Evolutionary conservation across 305 asterid species (phyloP).

Genomic region (Fraxinus paxiana): DNA sequence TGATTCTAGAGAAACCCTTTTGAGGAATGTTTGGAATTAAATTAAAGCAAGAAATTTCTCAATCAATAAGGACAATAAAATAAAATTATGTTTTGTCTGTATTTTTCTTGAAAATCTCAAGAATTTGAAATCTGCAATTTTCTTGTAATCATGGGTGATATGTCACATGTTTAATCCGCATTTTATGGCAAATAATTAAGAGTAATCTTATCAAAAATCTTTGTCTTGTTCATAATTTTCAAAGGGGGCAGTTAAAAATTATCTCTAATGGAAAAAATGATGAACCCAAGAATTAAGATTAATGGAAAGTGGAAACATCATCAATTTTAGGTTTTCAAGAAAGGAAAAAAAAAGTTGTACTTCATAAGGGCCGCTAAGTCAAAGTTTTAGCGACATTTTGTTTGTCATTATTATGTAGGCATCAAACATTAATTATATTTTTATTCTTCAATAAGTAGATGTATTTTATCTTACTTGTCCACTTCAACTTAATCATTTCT

Average conservation of each 20-base stretch:
- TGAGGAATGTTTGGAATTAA: slow-evolving; percentile 31
- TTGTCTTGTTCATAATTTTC: slow-evolving; percentile 60
- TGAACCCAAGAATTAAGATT: background rate
- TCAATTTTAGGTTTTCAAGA: background rate
- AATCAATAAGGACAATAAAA: slow-evolving; percentile 23
- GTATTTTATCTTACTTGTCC: background rate
- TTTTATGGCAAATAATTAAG: slow-evolving; percentile 40
- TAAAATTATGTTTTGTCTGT: slow-evolving; percentile 38
- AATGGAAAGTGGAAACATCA: slow-evolving; percentile 8
- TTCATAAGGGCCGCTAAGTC: slow-evolving; percentile 21
- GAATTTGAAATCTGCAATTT: slow-evolving; percentile 44
- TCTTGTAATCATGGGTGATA: slow-evolving; percentile 28
- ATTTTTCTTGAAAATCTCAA: slow-evolving; percentile 61
- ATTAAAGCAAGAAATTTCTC: background rate
- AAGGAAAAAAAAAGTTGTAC: background rate
- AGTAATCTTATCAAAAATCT: slow-evolving; percentile 5
- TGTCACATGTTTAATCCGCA: slow-evolving; percentile 65
- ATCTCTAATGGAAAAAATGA: background rate
- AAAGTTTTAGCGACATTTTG: slow-evolving; percentile 16
- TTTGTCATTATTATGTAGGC: slow-evolving; percentile 23
- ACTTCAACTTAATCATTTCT: background rate
- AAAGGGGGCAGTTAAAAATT: slow-evolving; percentile 64
- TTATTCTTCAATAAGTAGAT: background rate
- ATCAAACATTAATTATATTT: slow-evolving; percentile 9
- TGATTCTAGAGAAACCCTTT: slow-evolving; percentile 8